These are phyloP conservation scores for Metarhizium rileyi DNA, from an alignment of 2,329 filamentous ascomycete species.

Conservation along the genomic window DNA sequence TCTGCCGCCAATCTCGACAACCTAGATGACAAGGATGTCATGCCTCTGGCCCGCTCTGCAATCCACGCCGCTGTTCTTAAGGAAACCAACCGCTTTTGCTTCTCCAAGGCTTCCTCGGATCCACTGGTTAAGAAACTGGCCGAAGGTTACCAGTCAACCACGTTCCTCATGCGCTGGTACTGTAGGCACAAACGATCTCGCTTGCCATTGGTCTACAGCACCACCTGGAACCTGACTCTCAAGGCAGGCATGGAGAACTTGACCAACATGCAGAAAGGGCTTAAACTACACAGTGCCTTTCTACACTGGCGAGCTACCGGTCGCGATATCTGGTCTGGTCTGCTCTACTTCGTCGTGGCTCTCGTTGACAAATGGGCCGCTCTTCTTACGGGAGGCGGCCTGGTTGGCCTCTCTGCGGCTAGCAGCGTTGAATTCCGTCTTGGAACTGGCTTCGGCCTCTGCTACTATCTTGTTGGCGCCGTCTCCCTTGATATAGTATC, in stretches of 20 bases:
- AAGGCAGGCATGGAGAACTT: not conserved
- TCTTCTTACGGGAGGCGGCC: not conserved
- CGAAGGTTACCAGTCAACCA: not conserved
- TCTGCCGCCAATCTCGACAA: not conserved
- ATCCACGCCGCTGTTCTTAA: not conserved
- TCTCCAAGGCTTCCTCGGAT: not conserved
- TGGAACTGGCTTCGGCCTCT: not conserved
- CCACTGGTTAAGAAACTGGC: not conserved
- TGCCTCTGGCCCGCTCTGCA: not conserved
- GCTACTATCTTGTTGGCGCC: not conserved
- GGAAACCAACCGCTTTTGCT: not conserved
- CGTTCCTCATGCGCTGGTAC: not conserved
- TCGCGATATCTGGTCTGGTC: not conserved
- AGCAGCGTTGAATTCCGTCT: not conserved
- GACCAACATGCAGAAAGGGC: conserved; percentile 1
- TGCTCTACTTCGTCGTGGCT: not conserved
- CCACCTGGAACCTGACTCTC: not conserved
- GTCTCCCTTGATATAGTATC: not conserved
- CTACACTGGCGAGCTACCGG: not conserved
- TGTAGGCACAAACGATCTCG: not conserved
- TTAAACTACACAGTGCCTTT: not conserved
- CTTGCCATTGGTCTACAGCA: not conserved
- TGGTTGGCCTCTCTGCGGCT: not conserved
- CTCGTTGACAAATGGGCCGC: not conserved
- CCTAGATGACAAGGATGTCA: not conserved